Base-by-base conservation (phyloP, 2,329 filamentous ascomycete genomes). In the Huntiella moniliformis region DNA sequence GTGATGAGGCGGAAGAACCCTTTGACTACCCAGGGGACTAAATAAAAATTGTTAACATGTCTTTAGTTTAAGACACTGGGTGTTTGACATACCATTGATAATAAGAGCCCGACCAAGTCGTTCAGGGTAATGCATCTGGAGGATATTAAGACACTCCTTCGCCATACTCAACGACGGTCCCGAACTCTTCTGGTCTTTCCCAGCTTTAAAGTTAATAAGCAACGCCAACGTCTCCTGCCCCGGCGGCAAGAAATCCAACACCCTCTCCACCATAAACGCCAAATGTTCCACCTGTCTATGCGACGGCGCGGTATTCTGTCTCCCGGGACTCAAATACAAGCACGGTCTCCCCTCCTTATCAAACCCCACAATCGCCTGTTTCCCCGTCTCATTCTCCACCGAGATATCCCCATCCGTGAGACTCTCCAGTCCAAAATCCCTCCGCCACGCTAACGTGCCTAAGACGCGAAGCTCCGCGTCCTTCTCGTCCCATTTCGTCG, bases 1-100 rank as follows among this genome's bases (percentile, higher is more conserved):
- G 77, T 86, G 63, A 98, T 87, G 55, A 95, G 67, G 63, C 93
- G 95, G 71, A 96, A 93, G 71, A 98, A 98, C 43, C 82, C 82
- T 61, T 75, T 79, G 51, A 96, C 83, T 52, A 93, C 73, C 77
- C 84, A 95, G 1, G 88, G 88, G 42, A 94, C 83, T 88, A 52
- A 41, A 47, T 33, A 52, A 42, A 42, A 38, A 4, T 28, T 7
- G 16, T 10, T 16, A 43, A 18, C 7, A 31, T 35, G 10, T 38
- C 22, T 28, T 8, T 6, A 1, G 7, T 28, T 8, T 5, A 28
- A 28, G 22, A 28, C 22, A 28, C 7, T 28, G 2, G 7, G 22
- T 10, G 22, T 3, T 7, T 28, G 22, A 28, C 74, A 56, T 63
- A 88, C 83, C 74, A 54, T 96, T 92, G 53, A 87, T 82, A 51